Evolutionary conservation across 495 filamentous ascomycete species (phyloP), one percentile per base, ranked within the genome.

Genomic region (Hyaloscypha hepaticicola): DNA sequence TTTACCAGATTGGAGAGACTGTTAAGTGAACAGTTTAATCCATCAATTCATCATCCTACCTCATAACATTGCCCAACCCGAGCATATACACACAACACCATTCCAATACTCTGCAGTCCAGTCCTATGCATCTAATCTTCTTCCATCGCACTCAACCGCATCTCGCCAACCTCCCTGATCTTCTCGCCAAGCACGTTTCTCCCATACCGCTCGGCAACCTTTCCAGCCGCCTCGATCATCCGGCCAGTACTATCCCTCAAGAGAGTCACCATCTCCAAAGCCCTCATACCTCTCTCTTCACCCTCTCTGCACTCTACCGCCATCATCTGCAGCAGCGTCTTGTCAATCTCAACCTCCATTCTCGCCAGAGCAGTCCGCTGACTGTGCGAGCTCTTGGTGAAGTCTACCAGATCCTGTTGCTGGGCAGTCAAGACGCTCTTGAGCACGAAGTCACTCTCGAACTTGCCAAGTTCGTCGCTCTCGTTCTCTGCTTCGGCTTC

Each of bases 201-300:
- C 16, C 87, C 88, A 78, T 91, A 96, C 65, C 93, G 76, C 68
- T 86, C 84, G 5, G 93, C 93, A 45, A 97, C 81, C 81, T 94
- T 96, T 22, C 84, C 84, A 3, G 92, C 92, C 1, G 90, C 89
- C 72, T 95, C 91, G 24, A 94, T 72, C 90, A 96, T 96, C 74
- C 88, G 87, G 25, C 92, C 92, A 62, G 81, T 88, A 45, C 84
- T 78, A 74, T 96, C 91, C 45, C 81, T 80, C 87, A 97, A 86
- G 72, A 96, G 77, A 61, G 79, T 77, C 3, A 93, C 93, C 55
- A 83, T 69, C 76, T 99, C 96, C 29, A 99, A 78, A 8, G 95
- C 95, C 70, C 93, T 92, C 91, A 96, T 96, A 2, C 93, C 95
- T 19, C 88, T 80, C 50, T 96, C 93, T 73, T 98, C 96, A 38